These are phyloP conservation scores for Phalaenopsis aphrodite DNA, from an alignment of 106 monocot genomes.

Conservation along the genomic window DNA sequence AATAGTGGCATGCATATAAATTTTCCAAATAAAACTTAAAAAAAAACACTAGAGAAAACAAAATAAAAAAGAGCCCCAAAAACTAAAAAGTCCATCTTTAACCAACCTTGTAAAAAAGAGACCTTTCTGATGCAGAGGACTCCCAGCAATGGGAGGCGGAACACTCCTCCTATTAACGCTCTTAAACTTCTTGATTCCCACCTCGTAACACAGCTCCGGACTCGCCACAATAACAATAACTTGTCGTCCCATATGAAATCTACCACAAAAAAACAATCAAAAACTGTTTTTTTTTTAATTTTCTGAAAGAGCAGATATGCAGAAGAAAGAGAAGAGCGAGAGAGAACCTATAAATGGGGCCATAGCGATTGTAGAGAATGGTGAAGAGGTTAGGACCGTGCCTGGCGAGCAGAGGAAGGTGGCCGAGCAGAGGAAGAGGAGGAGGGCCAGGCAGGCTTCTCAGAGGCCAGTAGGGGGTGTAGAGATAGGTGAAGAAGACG, in stretches of 20 bases:
- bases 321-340: not conserved
- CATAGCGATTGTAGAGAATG: constrained; percentile 20
- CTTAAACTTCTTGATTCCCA: constrained; percentile 73
- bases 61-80: no score
- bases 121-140: constrained; percentile 56
- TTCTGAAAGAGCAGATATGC: no score
- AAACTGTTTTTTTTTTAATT: not conserved
- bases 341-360: constrained; percentile 32
- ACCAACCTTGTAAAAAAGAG: constrained; percentile 55
- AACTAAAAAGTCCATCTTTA: no score
- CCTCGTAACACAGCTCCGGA: constrained; percentile 57
- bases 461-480: constrained; percentile 29
- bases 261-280: not conserved
- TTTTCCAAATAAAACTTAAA: no score
- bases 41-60: no score
- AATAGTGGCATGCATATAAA: no score
- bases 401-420: constrained; percentile 35
- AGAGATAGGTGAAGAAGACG: constrained; percentile 24
- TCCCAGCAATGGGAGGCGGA: constrained; percentile 48
- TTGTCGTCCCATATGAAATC: constrained; percentile 78
- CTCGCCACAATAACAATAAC: constrained; percentile 55
- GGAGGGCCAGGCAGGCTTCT: constrained; percentile 37
- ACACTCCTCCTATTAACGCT: constrained; percentile 44
- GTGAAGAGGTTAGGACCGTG: constrained; percentile 24
- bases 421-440: constrained; percentile 21